phyloP scores from a whole-genome alignment of 31 red algal genomes.

The Bonnemaisonia californica region DNA sequence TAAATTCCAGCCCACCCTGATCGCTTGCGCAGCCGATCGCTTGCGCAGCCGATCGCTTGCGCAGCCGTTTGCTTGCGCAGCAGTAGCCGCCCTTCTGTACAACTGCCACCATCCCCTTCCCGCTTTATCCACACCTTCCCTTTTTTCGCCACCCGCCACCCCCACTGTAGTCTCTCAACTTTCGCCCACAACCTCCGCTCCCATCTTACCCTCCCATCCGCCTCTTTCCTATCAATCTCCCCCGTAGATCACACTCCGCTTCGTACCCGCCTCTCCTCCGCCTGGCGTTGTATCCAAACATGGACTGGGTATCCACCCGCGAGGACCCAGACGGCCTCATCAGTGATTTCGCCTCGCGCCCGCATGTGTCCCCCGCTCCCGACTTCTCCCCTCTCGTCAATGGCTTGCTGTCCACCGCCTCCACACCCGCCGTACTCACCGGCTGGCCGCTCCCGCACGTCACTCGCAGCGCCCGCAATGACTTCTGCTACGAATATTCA shows the following conservation, averaged over 20 bases:
- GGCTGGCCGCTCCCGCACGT: slow-evolving; percentile 54
- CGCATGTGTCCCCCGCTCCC: background rate
- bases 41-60: too few relatives aligned
- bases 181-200: background rate
- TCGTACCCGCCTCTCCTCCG: background rate
- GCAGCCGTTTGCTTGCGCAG: background rate
- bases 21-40: too few relatives aligned
- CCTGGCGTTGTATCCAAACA: background rate
- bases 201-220: background rate
- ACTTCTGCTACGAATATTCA: slow-evolving; percentile 64
- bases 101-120: background rate
- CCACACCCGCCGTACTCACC: slow-evolving; percentile 16
- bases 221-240: too few relatives aligned
- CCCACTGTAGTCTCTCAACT: background rate
- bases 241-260: too few relatives aligned
- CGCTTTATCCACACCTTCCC: background rate
- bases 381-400: slow-evolving; percentile 61
- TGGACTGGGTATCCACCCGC: slow-evolving; percentile 49
- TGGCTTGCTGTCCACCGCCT: slow-evolving; percentile 10
- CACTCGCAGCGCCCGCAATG: slow-evolving; percentile 34
- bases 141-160: background rate
- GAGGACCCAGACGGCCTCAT: slow-evolving; percentile 42
- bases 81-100: background rate
- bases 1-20: too few relatives aligned
- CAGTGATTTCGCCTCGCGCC: slow-evolving; percentile 21